Conservation (phyloP, 208 protist species). For the Vickermania spadyakhi region DNA sequence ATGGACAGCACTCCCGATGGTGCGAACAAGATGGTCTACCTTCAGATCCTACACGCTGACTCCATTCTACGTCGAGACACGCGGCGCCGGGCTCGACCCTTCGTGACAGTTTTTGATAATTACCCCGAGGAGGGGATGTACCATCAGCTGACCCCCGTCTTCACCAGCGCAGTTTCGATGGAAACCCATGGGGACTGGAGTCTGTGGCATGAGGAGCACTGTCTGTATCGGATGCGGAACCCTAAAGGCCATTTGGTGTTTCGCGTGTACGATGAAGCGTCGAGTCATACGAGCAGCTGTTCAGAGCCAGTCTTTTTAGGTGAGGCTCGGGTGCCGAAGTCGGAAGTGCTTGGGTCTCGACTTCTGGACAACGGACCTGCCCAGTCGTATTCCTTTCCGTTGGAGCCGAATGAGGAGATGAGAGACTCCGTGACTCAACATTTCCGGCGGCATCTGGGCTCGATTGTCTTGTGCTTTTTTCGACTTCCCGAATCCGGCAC, state of each 20-base stretch:
- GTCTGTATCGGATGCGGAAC: not conserved
- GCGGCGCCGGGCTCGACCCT: not conserved
- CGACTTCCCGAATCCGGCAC: not conserved
- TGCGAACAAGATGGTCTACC: not conserved
- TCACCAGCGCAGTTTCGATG: not conserved
- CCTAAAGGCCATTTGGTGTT: not conserved
- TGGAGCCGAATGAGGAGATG: not conserved
- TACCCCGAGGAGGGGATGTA: not conserved
- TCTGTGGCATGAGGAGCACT: not conserved
- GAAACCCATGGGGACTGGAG: not conserved
- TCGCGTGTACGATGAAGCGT: not conserved
- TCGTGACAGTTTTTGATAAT: not conserved
- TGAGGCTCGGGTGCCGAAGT: conserved; percentile 14
- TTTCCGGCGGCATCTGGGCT: not conserved
- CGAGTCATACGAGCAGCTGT: not conserved
- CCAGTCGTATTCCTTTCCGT: not conserved
- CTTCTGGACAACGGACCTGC: not conserved
- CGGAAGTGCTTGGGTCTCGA: not conserved
- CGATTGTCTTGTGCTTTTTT: not conserved
- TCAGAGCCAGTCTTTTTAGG: conserved; percentile 13
- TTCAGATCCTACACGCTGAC: not conserved
- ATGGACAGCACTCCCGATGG: conserved; percentile 1
- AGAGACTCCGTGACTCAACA: not conserved
- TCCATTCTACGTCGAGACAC: not conserved
- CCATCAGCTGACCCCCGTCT: not conserved